Conservation (phyloP, 768 basidiomycete genomes). For the Xerocomellus chrysenteron region DNA sequence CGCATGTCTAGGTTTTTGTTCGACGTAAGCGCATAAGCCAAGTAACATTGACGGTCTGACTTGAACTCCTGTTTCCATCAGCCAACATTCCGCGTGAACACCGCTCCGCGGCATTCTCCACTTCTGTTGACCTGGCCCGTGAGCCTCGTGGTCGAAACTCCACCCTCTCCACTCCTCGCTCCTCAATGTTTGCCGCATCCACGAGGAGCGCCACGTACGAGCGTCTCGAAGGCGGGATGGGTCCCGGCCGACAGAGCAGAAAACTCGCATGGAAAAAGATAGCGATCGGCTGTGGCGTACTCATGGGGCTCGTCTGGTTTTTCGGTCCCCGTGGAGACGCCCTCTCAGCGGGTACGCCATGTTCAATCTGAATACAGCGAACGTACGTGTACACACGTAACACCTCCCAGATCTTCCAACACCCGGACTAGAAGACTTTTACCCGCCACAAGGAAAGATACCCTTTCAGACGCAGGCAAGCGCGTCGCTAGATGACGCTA, state of each 20-base stretch:
- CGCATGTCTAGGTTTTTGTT: background rate
- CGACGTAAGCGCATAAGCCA: no score
- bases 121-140: conserved; percentile 28
- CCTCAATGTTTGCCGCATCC: conserved; percentile 26
- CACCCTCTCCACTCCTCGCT: background rate
- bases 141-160: conserved; percentile 26
- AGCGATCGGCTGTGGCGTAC: conserved; percentile 52
- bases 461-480: conserved; percentile 3
- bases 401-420: conserved; percentile 10
- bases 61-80: background rate
- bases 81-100: conserved; percentile 23
- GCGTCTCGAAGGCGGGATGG: conserved; percentile 60
- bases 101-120: conserved; percentile 28
- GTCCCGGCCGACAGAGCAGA: conserved; percentile 40
- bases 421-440: conserved; percentile 23
- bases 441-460: conserved; percentile 21
- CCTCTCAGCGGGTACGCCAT: conserved; percentile 19
- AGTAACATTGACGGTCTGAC: background rate
- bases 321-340: conserved; percentile 48
- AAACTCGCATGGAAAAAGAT: conserved; percentile 64
- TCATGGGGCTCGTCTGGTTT: conserved; percentile 65
- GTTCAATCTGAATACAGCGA: background rate
- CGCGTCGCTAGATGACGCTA: background rate
- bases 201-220: conserved; percentile 52
- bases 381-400: background rate